A percentile compares a stretch with the other conserved stretches of the same genome.
Conservation (phyloP, 2,329 filamentous ascomycete species). For the Cladophialophora exuberans region DNA sequence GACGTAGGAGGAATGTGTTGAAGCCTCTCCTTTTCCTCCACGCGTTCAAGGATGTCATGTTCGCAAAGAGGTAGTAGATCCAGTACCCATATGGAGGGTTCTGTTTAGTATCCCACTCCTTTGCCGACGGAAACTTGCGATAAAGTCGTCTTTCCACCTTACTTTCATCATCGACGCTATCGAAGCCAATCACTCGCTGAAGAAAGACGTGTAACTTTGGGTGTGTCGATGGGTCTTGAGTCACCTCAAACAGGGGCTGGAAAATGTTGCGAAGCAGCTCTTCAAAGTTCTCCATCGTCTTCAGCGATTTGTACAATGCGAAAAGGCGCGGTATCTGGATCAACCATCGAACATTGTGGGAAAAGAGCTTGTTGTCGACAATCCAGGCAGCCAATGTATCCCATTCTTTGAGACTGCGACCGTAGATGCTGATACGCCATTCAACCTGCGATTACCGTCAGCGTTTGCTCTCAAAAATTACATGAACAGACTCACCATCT, state of each 20-base stretch:
- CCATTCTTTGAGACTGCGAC: conserved; percentile 90
- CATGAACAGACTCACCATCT: conserved; percentile 66
- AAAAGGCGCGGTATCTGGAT: conserved; percentile 93
- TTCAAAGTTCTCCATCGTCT: conserved; percentile 85
- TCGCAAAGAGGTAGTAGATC: conserved; percentile 97
- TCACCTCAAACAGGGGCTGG: conserved; percentile 91
- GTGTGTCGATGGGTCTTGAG: conserved; percentile 80
- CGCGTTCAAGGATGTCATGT: conserved; percentile 87
- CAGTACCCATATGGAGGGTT: conserved; percentile 99
- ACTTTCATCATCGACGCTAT: conserved; percentile 97
- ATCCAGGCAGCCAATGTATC: conserved; percentile 98
- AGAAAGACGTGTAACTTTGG: conserved; percentile 94
- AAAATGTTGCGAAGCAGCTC: conserved; percentile 91
- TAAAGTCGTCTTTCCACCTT: conserved; percentile 94
- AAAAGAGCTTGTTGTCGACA: conserved; percentile 96
- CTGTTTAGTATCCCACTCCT: conserved; percentile 85
- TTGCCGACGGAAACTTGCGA: conserved; percentile 90
- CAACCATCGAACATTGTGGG: conserved; percentile 95
- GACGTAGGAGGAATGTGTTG: conserved; percentile 90
- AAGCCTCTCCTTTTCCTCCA: conserved; percentile 91
- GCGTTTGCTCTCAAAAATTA: background rate
- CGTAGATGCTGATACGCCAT: conserved; percentile 98
- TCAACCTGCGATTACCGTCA: conserved; percentile 59
- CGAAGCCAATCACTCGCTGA: conserved; percentile 93
- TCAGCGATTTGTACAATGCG: conserved; percentile 90